phyloP scores from a whole-genome alignment of 2,329 filamentous ascomycete genomes.

The Thielaviopsis musarum region DNA sequence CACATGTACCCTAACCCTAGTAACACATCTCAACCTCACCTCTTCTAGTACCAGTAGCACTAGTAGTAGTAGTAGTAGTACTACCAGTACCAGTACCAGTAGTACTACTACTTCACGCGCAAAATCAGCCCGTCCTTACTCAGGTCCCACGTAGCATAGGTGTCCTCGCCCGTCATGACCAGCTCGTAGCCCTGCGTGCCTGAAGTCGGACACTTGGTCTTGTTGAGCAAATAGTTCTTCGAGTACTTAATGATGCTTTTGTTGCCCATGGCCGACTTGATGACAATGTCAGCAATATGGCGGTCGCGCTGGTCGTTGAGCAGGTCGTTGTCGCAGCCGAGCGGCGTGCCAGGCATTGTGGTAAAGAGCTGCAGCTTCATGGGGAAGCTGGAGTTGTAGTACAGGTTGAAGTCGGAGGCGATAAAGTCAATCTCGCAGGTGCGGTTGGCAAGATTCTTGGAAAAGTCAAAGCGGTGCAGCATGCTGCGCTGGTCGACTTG shows the following conservation, averaged over 20 bases:
- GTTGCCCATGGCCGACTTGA: conserved; percentile 5
- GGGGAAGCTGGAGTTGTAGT: conserved; percentile 13
- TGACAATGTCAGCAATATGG: conserved; percentile 13
- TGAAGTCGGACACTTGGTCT: neutral
- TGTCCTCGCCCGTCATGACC: conserved; percentile 6
- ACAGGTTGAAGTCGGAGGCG: conserved; percentile 14
- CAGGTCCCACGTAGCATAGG: conserved; percentile 3
- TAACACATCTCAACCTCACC: neutral
- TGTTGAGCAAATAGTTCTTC: neutral
- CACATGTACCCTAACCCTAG: neutral
- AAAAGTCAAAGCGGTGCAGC: conserved; percentile 18
- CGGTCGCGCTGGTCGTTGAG: conserved; percentile 18
- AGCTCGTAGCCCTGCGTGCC: conserved; percentile 9
- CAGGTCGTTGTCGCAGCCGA: conserved; percentile 12
- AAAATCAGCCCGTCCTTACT: conserved; percentile 5
- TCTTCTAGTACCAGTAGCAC: too few relatives aligned
- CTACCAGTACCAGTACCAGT: too few relatives aligned
- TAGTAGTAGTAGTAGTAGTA: too few relatives aligned
- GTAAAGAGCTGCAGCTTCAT: conserved; percentile 19
- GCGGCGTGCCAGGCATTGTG: conserved; percentile 14
- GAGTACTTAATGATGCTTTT: conserved; percentile 10
- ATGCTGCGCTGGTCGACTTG: conserved; percentile 17
- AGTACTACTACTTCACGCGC: neutral
- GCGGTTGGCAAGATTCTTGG: conserved; percentile 13
- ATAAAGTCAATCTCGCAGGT: conserved; percentile 16